These are phyloP conservation scores for Cryptococcus deneoformans DNA, from an alignment of 1,284 basidiomycete genomes.

Conservation along the genomic window DNA sequence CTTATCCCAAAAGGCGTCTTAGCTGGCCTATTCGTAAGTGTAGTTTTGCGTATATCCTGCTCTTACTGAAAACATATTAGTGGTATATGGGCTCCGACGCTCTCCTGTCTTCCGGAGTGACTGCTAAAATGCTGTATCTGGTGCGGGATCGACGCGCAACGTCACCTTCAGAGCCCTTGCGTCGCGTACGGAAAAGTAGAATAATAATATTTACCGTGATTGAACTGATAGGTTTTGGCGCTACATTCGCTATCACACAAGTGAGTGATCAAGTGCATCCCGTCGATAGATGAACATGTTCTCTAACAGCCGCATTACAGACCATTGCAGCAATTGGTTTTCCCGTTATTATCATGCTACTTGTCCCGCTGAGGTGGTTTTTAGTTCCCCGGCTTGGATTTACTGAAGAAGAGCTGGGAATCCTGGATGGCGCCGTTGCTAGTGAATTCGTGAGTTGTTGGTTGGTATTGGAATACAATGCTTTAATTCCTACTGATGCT, in stretches of 20 bases:
- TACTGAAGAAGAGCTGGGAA: constrained; percentile 70
- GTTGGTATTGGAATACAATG: background rate
- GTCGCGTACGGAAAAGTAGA: constrained; percentile 67
- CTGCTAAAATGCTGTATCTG: constrained; percentile 76
- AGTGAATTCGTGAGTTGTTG: constrained; percentile 59
- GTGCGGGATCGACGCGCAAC: constrained; percentile 69
- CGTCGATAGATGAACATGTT: background rate
- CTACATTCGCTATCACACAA: constrained; percentile 88
- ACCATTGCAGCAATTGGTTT: constrained; percentile 90
- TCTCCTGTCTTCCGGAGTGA: constrained; percentile 78
- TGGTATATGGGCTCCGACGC: constrained; percentile 91
- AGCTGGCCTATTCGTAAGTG: constrained; percentile 55
- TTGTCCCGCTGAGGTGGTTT: constrained; percentile 76
- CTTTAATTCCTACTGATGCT: background rate
- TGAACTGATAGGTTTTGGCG: constrained; percentile 82
- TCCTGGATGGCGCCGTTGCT: constrained; percentile 85
- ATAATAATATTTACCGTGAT: constrained; percentile 75
- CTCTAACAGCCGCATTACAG: constrained; percentile 49
- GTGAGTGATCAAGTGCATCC: constrained; percentile 16
- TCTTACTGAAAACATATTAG: constrained; percentile 36
- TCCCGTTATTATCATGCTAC: constrained; percentile 80
- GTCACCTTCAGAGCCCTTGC: constrained; percentile 65
- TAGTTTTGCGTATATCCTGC: background rate
- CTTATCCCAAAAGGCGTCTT: constrained; percentile 67
- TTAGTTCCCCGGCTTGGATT: constrained; percentile 77